A percentile compares a stretch with the other conserved stretches of the same genome.
Conservation (phyloP, 257 asterid species). For the Avicennia marina region DNA sequence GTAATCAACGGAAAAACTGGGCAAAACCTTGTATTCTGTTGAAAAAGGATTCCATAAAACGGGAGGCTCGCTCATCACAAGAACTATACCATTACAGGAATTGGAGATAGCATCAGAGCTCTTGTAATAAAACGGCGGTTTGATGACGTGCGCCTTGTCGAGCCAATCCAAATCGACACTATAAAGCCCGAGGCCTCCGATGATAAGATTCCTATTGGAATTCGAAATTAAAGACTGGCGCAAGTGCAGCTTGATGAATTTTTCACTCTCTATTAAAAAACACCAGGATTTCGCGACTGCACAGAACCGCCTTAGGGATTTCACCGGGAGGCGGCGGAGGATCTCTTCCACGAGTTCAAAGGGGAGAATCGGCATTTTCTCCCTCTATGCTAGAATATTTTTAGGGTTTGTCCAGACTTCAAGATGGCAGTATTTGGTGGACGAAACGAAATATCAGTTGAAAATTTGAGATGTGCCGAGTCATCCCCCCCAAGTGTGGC, state of each 20-base stretch:
- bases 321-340: slow-evolving; percentile 49
- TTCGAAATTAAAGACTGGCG: slow-evolving; percentile 19
- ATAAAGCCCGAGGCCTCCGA: slow-evolving; percentile 42
- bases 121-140: slow-evolving; percentile 39
- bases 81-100: slow-evolving; percentile 39
- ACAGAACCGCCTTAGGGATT: slow-evolving; percentile 39
- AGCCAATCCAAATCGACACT: slow-evolving; percentile 24
- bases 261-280: slow-evolving; percentile 27
- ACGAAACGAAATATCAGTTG: background rate
- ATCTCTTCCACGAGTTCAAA: slow-evolving; percentile 37
- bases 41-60: slow-evolving; percentile 54
- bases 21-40: slow-evolving; percentile 30
- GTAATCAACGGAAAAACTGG: slow-evolving; percentile 15
- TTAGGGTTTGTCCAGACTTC: background rate
- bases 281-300: slow-evolving; percentile 37
- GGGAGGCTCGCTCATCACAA: slow-evolving; percentile 40
- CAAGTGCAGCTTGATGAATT: slow-evolving; percentile 37
- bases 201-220: slow-evolving; percentile 26
- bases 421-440: background rate
- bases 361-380: slow-evolving; percentile 29
- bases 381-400: background rate
- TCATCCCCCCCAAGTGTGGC: slow-evolving; percentile 7
- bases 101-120: slow-evolving; percentile 35
- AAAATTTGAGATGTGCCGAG: background rate
- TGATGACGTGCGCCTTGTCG: slow-evolving; percentile 23